Evolutionary conservation across 306 rosid species (phyloP).

Genomic region (Pyrus betulifolia): DNA sequence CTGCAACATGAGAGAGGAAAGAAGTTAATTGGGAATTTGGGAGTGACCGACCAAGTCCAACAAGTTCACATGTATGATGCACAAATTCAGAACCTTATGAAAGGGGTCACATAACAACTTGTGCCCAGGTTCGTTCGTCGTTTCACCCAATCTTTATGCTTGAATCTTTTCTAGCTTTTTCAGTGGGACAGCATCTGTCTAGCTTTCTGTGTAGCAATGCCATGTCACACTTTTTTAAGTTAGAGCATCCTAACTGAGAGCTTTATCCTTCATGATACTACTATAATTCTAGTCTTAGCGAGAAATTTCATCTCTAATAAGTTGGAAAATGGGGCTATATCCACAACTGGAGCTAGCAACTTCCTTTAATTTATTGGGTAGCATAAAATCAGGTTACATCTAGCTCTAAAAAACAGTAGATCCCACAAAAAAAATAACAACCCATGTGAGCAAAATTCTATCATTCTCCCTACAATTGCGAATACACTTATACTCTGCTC

Average conservation of each 20-base stretch:
- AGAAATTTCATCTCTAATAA: too few relatives aligned
- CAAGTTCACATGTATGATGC: conserved; percentile 14
- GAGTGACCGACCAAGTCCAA: neutral
- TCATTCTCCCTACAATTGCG: too few relatives aligned
- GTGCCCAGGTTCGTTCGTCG: neutral
- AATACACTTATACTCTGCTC: too few relatives aligned
- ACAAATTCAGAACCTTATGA: neutral
- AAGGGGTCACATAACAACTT: neutral
- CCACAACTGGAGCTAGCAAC: too few relatives aligned
- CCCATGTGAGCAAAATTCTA: too few relatives aligned
- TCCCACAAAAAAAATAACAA: too few relatives aligned
- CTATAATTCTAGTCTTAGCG: too few relatives aligned
- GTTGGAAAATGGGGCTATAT: too few relatives aligned
- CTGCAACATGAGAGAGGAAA: neutral
- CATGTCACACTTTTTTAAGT: conserved; percentile 3
- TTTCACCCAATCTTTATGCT: neutral
- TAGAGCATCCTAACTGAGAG: rapidly evolving
- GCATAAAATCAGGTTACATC: too few relatives aligned
- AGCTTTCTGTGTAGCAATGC: neutral
- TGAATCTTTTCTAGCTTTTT: neutral
- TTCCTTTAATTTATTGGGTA: too few relatives aligned
- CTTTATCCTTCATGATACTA: too few relatives aligned
- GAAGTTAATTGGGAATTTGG: neutral
- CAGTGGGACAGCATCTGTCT: neutral
- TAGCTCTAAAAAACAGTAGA: too few relatives aligned